Percentiles rank a stretch among this genome's conserved stretches.
phyloP scores from a whole-genome alignment of 768 basidiomycete genomes.

The Amanita phalloides region DNA sequence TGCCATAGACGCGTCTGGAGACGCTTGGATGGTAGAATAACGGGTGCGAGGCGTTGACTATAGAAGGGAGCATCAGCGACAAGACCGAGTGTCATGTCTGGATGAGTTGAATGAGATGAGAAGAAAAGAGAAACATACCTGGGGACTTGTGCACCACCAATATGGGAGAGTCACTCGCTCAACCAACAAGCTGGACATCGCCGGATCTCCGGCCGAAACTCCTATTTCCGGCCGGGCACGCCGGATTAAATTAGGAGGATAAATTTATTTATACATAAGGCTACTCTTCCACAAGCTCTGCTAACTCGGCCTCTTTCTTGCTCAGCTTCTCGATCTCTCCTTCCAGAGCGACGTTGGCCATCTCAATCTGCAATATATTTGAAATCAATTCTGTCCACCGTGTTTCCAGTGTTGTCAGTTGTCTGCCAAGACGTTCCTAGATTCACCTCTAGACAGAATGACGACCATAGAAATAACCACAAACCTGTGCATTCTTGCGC shows the following conservation, averaged over 20 bases:
- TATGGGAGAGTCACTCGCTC: constrained; percentile 11
- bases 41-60: neutral
- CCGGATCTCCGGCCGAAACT: constrained; percentile 8
- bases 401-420: constrained; percentile 73
- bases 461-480: constrained; percentile 8
- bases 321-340: constrained; percentile 60
- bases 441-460: neutral
- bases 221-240: neutral
- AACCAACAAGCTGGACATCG: constrained; percentile 3
- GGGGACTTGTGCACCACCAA: constrained; percentile 25
- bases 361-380: constrained; percentile 85
- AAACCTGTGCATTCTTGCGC: constrained; percentile 77
- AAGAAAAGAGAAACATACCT: constrained; percentile 19
- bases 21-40: constrained; percentile 30
- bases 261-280: neutral
- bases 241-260: neutral
- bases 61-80: neutral
- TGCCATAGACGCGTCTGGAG: constrained; percentile 76
- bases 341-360: constrained; percentile 87
- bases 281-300: constrained; percentile 21
- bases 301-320: constrained; percentile 51
- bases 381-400: constrained; percentile 93
- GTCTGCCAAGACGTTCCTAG: constrained; percentile 69
- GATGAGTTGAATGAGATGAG: neutral
- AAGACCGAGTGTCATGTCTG: neutral